These are phyloP conservation scores for Cardiospermum halicacabum DNA, from an alignment of 345 rosid genomes.

Conservation along the genomic window DNA sequence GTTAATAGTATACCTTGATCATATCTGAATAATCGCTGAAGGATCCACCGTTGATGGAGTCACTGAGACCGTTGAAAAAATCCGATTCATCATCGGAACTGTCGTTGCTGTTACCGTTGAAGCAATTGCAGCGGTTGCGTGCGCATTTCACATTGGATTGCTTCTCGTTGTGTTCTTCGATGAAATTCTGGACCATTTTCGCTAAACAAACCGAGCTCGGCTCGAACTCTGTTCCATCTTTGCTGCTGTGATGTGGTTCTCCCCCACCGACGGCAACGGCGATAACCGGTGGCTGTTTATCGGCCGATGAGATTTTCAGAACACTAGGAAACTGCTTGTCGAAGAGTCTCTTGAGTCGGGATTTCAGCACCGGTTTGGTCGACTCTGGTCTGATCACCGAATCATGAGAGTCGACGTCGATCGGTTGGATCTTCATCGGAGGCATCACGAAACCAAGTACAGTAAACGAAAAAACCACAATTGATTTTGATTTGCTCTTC, in stretches of 20 bases:
- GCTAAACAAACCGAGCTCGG: slow-evolving; percentile 82
- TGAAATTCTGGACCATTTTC: slow-evolving; percentile 88
- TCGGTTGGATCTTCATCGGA: slow-evolving; percentile 74
- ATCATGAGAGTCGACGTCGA: slow-evolving; percentile 42
- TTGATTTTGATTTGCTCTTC: background rate
- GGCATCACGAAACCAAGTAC: slow-evolving; percentile 8
- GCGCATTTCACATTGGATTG: slow-evolving; percentile 53
- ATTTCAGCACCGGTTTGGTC: slow-evolving; percentile 57
- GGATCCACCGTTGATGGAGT: slow-evolving; percentile 40
- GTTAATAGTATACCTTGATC: slow-evolving; percentile 52
- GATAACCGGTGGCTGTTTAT: slow-evolving; percentile 34
- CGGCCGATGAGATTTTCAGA: slow-evolving; percentile 36
- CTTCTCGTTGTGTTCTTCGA: slow-evolving; percentile 83
- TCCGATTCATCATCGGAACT: slow-evolving; percentile 86
- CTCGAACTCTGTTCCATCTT: slow-evolving; percentile 66
- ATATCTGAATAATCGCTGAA: slow-evolving; percentile 47
- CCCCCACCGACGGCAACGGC: slow-evolving; percentile 17
- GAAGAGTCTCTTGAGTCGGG: slow-evolving; percentile 61
- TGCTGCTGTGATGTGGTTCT: slow-evolving; percentile 33
- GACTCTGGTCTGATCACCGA: slow-evolving; percentile 32
- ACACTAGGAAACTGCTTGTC: slow-evolving; percentile 63
- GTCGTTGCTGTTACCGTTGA: slow-evolving; percentile 67
- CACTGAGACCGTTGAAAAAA: slow-evolving; percentile 40
- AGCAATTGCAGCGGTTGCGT: slow-evolving; percentile 93
- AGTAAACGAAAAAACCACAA: no score